Percentiles rank a stretch among this genome's conserved stretches.
phyloP scores from a whole-genome alignment of 2,329 filamentous ascomycete genomes.

The Talaromyces sp. region DNA sequence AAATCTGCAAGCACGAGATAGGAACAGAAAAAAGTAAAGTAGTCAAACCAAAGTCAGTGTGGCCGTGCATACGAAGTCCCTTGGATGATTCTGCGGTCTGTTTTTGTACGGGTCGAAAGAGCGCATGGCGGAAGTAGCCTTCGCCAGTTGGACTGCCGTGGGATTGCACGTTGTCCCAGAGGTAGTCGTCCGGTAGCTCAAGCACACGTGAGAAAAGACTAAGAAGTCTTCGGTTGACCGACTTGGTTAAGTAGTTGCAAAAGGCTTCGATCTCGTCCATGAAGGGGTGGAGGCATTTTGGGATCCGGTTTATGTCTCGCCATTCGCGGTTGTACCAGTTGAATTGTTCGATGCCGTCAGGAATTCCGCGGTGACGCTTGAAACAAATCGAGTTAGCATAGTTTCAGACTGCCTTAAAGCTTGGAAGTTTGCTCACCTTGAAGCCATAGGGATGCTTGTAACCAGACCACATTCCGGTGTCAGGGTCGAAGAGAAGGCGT shows the following conservation, averaged over 20 bases:
- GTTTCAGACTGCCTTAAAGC: conserved; percentile 19
- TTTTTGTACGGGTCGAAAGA: conserved; percentile 41
- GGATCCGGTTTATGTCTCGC: conserved; percentile 42
- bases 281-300: conserved; percentile 49
- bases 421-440: conserved; percentile 37
- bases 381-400: neutral
- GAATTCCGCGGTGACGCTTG: conserved; percentile 43
- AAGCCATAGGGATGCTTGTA: conserved; percentile 50
- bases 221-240: conserved; percentile 47
- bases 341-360: conserved; percentile 56
- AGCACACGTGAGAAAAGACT: conserved; percentile 46
- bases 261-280: conserved; percentile 53
- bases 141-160: conserved; percentile 46
- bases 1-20: conserved; percentile 50
- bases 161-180: conserved; percentile 48
- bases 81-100: conserved; percentile 39
- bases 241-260: conserved; percentile 50
- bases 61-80: conserved; percentile 45
- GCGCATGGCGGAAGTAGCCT: conserved; percentile 49
- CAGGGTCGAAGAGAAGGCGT: conserved; percentile 49
- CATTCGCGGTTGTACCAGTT: conserved; percentile 54
- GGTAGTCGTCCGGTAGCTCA: conserved; percentile 47
- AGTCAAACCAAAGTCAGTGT: conserved; percentile 51
- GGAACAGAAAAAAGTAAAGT: conserved; percentile 51
- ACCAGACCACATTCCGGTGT: conserved; percentile 51